A percentile compares a stretch with the other conserved stretches of the same genome.
These are phyloP conservation scores for Venturia carpophila DNA, from an alignment of 2,329 filamentous ascomycete species.

Conservation along the genomic window DNA sequence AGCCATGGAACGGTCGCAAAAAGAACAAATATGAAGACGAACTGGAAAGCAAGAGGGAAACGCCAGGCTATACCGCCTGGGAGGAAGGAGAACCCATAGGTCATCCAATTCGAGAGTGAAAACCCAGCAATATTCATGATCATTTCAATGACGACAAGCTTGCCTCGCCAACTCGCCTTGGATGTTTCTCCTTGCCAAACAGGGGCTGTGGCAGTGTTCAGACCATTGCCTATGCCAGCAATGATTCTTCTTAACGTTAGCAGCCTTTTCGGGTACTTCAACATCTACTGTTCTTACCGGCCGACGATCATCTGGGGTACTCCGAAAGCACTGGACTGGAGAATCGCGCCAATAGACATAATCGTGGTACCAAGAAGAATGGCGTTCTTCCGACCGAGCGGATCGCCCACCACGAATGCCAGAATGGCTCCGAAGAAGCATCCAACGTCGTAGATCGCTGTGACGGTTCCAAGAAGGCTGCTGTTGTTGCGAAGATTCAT, in stretches of 20 bases:
- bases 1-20: constrained; percentile 41
- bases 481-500: constrained; percentile 38
- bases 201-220: constrained; percentile 44
- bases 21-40: constrained; percentile 43
- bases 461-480: constrained; percentile 41
- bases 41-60: constrained; percentile 42
- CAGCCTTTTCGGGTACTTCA: background rate
- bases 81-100: constrained; percentile 43
- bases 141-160: constrained; percentile 42
- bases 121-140: constrained; percentile 46
- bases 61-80: constrained; percentile 38
- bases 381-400: constrained; percentile 41
- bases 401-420: constrained; percentile 43
- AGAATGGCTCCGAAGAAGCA: constrained; percentile 51
- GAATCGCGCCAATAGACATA: constrained; percentile 42
- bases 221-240: constrained; percentile 43
- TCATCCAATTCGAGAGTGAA: constrained; percentile 45
- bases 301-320: constrained; percentile 45
- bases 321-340: constrained; percentile 41
- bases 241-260: constrained; percentile 30
- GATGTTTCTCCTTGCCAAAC: constrained; percentile 47
- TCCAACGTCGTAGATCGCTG: constrained; percentile 52
- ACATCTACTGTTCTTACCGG: constrained; percentile 18
- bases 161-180: constrained; percentile 35
- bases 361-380: constrained; percentile 42